A percentile compares a stretch with the other conserved stretches of the same genome.
Conservation (phyloP, 2,329 filamentous ascomycete genomes). For the Coniochaeta hoffmannii region DNA sequence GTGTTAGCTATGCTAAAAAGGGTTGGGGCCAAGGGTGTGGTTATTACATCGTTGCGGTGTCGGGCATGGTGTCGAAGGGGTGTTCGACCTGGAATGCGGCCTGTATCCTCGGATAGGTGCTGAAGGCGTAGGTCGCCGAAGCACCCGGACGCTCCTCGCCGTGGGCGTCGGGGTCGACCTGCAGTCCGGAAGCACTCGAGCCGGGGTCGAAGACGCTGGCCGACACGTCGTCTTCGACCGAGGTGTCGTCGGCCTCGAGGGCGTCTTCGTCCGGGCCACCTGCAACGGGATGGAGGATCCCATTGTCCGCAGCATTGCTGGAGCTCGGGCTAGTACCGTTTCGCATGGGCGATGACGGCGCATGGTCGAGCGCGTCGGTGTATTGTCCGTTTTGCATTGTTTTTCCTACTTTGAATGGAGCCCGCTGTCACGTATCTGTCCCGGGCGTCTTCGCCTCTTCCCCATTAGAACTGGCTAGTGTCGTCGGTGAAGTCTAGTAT, state of each 20-base stretch:
- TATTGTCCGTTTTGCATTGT: neutral
- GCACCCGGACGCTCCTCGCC: slow-evolving; percentile 5
- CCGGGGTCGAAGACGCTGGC: neutral
- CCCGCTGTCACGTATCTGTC: neutral
- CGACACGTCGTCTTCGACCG: neutral
- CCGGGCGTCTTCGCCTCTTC: neutral
- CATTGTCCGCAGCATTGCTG: neutral
- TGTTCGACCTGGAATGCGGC: slow-evolving; percentile 12
- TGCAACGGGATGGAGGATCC: neutral
- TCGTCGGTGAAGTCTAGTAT: neutral
- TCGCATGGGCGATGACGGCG: neutral
- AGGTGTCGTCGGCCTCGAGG: neutral
- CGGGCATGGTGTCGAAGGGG: slow-evolving; percentile 9
- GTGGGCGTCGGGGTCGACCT: slow-evolving; percentile 10
- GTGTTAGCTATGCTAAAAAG: neutral
- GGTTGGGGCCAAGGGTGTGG: neutral
- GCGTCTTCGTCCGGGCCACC: neutral
- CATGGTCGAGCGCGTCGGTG: neutral
- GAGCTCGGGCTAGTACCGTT: neutral
- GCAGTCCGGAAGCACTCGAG: slow-evolving; percentile 2
- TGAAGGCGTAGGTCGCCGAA: slow-evolving; percentile 16
- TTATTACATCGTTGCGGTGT: slow-evolving; percentile 17
- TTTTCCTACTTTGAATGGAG: slow-evolving; percentile 1
- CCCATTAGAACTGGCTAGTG: neutral
- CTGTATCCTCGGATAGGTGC: slow-evolving; percentile 14